Evolutionary conservation across 2,329 filamentous ascomycete species (phyloP), one percentile per base, ranked within the genome.

Genomic region (Claviceps lovelessii): DNA sequence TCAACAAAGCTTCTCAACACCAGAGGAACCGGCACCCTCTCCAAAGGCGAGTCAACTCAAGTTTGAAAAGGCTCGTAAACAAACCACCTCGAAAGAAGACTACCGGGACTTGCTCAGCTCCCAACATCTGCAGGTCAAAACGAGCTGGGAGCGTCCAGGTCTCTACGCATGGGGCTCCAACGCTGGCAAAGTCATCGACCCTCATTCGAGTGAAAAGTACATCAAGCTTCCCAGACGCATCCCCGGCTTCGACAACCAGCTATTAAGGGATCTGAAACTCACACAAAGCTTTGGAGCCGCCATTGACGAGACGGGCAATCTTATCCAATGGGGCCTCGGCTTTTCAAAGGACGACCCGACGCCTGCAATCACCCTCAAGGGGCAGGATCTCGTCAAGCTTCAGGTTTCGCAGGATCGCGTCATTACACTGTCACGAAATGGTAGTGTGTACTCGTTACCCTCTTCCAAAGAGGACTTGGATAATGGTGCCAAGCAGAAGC

Each of bases 161-260:
- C 86, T 97, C 0, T 97, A 95, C 70, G 83, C 86, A 5, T 98
- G 93, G 91, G 93, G 93, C 0, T 89, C 86, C 19, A 98, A 98
- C 63, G 74, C 75, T 17, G 88, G 90, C 57, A 80, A 79, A 61
- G 90, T 95, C n/a, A 88, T 87, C 42, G 90, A 90, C 46, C 90
- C 90, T 1, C 83, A 86, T 58, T 91, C 86, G 9, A 78, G 85
- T 52, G 90, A 95, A 54, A 73, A 74, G 35, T 79, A 84, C 58
- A 76, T 97, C 67, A 96, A 95, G 72, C 82, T 79, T 1, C 90
- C 93, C 15, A 76, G 85, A 56, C 79, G 90, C 56, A 82, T 97
- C 63, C 61, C 78, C 0, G 93, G 84, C 68, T 97, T 98, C 64
- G 84, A 97, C 64, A 86, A 85, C 35, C 81, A 88, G 68, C 69